phyloP scores from a whole-genome alignment of 345 rosid species.

The Sonneratia caseolaris region DNA sequence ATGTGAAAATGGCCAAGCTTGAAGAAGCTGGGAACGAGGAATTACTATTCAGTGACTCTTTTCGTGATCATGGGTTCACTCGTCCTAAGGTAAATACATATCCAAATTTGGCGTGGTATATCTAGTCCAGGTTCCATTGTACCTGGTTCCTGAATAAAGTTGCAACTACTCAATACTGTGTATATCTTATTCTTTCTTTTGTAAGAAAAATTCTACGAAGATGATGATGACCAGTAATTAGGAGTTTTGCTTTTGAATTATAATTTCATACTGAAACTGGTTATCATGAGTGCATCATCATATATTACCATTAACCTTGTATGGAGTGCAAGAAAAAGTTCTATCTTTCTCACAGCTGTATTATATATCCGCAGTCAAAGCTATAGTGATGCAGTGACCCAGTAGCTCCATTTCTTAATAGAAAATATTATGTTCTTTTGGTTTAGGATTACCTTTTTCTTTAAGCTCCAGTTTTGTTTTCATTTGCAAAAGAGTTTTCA shows the following conservation, averaged over 20 bases:
- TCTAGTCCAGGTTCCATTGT: neutral
- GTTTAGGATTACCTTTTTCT: neutral
- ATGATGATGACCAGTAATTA: neutral
- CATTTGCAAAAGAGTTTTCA: neutral
- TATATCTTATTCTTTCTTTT: neutral
- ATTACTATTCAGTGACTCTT: constrained; percentile 38
- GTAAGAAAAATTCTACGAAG: neutral
- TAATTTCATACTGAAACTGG: neutral
- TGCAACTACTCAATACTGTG: neutral
- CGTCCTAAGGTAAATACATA: constrained; percentile 72
- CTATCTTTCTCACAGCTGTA: neutral
- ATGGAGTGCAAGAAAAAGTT: neutral
- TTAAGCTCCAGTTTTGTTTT: neutral
- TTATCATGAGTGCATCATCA: neutral
- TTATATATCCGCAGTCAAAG: neutral
- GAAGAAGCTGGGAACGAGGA: constrained; percentile 30
- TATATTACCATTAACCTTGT: neutral
- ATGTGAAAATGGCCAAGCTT: constrained; percentile 54
- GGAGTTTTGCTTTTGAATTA: neutral
- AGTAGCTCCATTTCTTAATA: neutral
- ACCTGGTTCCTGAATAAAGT: neutral
- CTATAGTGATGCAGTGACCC: neutral
- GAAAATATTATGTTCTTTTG: neutral
- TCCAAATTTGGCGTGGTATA: neutral
- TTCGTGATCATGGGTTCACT: constrained; percentile 87